Conservation (phyloP, 1,284 basidiomycete species). For the Trichosporon sp. region DNA sequence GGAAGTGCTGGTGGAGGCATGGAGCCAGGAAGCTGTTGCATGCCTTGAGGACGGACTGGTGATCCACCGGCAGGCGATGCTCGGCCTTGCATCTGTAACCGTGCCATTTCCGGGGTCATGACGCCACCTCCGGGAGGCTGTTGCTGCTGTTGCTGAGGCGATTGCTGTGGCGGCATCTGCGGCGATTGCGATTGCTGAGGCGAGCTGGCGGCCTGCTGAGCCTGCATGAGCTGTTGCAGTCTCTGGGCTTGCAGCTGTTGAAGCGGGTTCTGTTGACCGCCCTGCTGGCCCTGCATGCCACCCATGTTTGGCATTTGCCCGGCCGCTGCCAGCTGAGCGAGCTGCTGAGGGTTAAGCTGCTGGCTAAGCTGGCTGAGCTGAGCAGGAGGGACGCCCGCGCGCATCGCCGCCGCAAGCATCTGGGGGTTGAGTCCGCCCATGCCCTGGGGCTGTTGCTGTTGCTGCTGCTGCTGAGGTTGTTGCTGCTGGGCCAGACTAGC, state of each 20-base stretch:
- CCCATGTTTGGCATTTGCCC: not conserved
- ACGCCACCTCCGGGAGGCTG: conserved; percentile 10
- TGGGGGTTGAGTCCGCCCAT: conserved; percentile 13
- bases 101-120: conserved; percentile 22
- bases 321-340: conserved; percentile 9
- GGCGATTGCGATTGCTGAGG: conserved; percentile 31
- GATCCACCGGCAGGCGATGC: conserved; percentile 23
- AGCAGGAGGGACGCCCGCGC: conserved; percentile 11
- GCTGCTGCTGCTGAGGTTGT: not conserved
- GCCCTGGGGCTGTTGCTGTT: conserved; percentile 9
- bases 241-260: conserved; percentile 28
- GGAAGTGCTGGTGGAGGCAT: conserved; percentile 24
- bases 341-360: conserved; percentile 17
- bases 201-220: conserved; percentile 7
- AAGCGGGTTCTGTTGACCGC: conserved; percentile 27
- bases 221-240: conserved; percentile 19
- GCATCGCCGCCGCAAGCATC: conserved; percentile 19
- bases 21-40: conserved; percentile 10
- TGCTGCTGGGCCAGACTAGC: conserved; percentile 22
- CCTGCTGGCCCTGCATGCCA: conserved; percentile 21
- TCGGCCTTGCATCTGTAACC: conserved; percentile 24
- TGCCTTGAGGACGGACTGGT: conserved; percentile 16
- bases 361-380: conserved; percentile 9
- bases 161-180: conserved; percentile 18
- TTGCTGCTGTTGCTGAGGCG: conserved; percentile 13